Evolutionary conservation across 768 basidiomycete genomes (phyloP), one percentile per base, ranked within the genome.

Genomic region (Russula sp.): DNA sequence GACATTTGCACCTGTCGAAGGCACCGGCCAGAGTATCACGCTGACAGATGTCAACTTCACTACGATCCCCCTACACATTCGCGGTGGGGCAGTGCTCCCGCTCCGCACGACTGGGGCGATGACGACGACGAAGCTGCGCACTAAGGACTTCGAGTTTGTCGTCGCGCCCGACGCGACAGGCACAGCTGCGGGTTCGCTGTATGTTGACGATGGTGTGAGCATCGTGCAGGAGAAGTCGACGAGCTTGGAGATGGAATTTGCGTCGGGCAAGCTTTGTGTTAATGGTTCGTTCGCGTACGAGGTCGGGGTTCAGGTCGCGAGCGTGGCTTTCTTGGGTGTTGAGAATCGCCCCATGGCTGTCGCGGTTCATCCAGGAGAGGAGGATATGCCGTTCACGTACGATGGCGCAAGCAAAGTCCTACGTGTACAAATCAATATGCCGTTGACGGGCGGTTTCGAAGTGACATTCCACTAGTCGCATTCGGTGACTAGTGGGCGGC

Each of bases 151-250:
- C 62, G 82, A 87, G 72, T 73, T 89, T 59, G 76, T 88, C 46
- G 81, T 88, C 36, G 88, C 86, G 0, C 85, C 85, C 1, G 78
- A 78, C 13, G 63, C 68, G 46, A 72, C 78, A n/a, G 85, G 84
- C 16, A 73, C 68, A 0, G 87, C 88, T 0, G 66, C 69, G 6
- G 87, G 87, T 1, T 50, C 69, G 44, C 75, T 89, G 44, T 87
- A 89, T 71, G 67, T 86, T 40, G 88, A 89, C 69, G 87, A 89
- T 64, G 87, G 88, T 14, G 82, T 81, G 50, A 84, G 83, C 8
- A 68, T 78, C 58, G 66, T 66, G 26, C 77, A 69, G 28, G 57
- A 58, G 46, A 57, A 65, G 34, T 69, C 69, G 61, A 78, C 78
- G 38, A 44, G 62, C 24, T 74, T 76, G 20, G 28, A 62, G 38